phyloP scores from a whole-genome alignment of 1,284 basidiomycete genomes.

The Naganishia albida region DNA sequence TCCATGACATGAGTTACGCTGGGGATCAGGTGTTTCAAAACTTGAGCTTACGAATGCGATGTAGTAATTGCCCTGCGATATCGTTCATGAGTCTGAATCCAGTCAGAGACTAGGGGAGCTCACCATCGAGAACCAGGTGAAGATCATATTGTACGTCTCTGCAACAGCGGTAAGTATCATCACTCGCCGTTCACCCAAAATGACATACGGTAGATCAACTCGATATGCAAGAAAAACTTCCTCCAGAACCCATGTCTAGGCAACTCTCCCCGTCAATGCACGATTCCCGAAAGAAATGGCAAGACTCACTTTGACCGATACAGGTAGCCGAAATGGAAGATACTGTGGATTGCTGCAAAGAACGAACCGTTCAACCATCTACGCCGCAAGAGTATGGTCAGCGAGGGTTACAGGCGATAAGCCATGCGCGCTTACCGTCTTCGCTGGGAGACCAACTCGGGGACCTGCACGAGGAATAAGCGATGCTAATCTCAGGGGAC shows the following conservation, averaged over 20 bases:
- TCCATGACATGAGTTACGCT: not conserved
- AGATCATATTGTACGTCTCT: conserved; percentile 80
- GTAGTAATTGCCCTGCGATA: conserved; percentile 77
- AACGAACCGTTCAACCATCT: conserved; percentile 95
- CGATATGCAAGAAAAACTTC: conserved; percentile 92
- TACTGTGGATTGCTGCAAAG: conserved; percentile 89
- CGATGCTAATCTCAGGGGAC: not conserved
- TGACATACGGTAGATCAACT: conserved; percentile 74
- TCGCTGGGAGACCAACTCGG: conserved; percentile 88
- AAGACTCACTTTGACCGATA: conserved; percentile 69
- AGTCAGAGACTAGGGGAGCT: conserved; percentile 41
- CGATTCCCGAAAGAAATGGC: not conserved
- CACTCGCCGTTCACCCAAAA: not conserved
- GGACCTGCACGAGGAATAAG: conserved; percentile 57
- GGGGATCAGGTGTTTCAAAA: no score
- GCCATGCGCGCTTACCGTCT: conserved; percentile 58
- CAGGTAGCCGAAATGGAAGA: conserved; percentile 87
- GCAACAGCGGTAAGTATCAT: not conserved
- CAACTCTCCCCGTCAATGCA: not conserved
- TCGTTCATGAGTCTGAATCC: not conserved
- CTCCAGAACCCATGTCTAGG: conserved; percentile 69
- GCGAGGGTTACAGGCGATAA: not conserved
- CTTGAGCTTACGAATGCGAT: conserved; percentile 67
- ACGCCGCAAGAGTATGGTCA: not conserved
- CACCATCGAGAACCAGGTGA: conserved; percentile 87